Base-by-base conservation (phyloP, 2,329 filamentous ascomycete species). In the Ophiostoma populinum region DNA sequence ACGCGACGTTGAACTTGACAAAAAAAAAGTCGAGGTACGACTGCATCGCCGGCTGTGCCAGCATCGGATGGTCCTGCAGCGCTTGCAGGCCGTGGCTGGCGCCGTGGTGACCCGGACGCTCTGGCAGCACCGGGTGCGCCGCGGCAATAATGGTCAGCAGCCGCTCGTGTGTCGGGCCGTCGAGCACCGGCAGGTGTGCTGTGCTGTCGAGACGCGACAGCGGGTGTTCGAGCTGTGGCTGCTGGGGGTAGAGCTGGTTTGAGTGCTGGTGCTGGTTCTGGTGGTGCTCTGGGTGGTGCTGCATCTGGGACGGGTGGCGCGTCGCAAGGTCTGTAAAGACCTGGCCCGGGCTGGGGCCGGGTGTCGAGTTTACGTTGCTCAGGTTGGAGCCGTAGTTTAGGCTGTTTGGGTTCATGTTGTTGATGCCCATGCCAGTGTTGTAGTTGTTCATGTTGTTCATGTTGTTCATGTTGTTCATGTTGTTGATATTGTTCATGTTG, bases 1-100 rank as follows among this genome's bases (percentile, higher is more conserved):
- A 43, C 3, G 42, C 36, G 7, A 32, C 24, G 29, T 43, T 43
- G 34, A 43, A 42, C 0, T 32, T 38, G 1, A 32, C 29, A 9
- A 43, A 42, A 20, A 21, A 43, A 4, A 38, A 30, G 32, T 42
- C 38, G 1, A 31, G 16, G 15, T 35, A 42, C 4, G 22, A 29
- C 29, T 43, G 42, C 25, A 43, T 15, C 2, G 40, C 15, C 2
- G 32, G 5, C 13, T 19, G 19, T 2, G 42, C 32, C n/a, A 43
- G 26, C 5, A 36, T 32, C 4, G 40, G 30, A 20, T 37, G 24
- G 13, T 38, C 33, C 10, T 24, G 22, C 8, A 32, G 17, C 11
- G 30, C n/a, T n/a, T n/a, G n/a, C n/a, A n/a, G n/a, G n/a, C n/a
- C n/a, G n/a, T n/a, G n/a, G n/a, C n/a, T n/a, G n/a, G n/a, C n/a